These are phyloP conservation scores for Zasmidium citrigriseum DNA, from an alignment of 2,329 filamentous ascomycete genomes.

Conservation along the genomic window DNA sequence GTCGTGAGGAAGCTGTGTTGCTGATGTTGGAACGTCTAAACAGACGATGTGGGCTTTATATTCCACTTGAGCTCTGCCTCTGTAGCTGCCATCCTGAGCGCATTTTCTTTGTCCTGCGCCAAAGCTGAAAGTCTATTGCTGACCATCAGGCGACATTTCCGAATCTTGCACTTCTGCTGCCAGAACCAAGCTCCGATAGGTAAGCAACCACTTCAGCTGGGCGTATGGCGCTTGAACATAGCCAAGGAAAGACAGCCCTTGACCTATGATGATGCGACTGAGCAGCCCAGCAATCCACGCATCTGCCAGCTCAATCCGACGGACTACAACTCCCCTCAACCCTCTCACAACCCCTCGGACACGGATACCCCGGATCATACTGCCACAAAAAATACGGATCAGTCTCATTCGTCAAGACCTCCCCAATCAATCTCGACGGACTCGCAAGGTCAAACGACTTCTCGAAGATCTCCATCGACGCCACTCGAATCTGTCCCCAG, in stretches of 20 bases:
- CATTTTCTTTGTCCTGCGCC: background rate
- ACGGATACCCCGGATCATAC: slow-evolving; percentile 42
- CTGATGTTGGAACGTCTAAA: no score
- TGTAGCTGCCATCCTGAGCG: no score
- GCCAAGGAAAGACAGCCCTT: no score
- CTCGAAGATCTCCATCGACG: slow-evolving; percentile 49
- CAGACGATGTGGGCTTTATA: no score
- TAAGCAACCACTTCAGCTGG: no score
- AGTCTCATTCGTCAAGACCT: slow-evolving; percentile 55
- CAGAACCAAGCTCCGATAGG: background rate
- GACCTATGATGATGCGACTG: no score
- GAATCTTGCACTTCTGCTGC: background rate
- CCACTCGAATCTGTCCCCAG: slow-evolving; percentile 55
- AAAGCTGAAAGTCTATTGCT: background rate
- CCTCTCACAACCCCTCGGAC: slow-evolving; percentile 38
- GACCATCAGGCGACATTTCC: background rate
- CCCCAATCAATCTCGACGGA: slow-evolving; percentile 44
- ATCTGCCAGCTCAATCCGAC: background rate
- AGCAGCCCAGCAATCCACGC: background rate
- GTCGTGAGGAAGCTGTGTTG: no score
- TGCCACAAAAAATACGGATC: slow-evolving; percentile 59
- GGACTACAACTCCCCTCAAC: slow-evolving; percentile 10
- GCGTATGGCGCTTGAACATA: no score
- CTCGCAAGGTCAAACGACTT: slow-evolving; percentile 40
- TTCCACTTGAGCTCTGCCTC: no score